Base-by-base conservation (phyloP, 2,329 filamentous ascomycete genomes). In the Talaromyces sp. region DNA sequence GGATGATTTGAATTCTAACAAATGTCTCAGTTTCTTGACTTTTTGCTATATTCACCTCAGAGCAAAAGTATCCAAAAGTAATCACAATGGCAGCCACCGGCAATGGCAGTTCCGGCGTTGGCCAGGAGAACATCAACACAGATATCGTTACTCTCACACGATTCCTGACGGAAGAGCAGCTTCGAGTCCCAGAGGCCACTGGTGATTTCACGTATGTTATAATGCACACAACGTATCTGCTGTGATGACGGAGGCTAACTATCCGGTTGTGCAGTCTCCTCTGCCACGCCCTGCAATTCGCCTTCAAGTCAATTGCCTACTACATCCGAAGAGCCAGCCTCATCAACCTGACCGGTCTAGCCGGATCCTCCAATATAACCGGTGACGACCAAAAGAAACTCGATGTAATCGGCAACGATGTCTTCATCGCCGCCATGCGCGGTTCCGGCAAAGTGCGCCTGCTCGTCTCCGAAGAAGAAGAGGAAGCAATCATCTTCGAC, bases 371-470 rank as follows among this genome's bases (percentile, higher is more conserved):
- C 70, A 99, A 99, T 82, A 92, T 86, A 62, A 98, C 95, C 3
- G 95, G 95, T 70, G 95, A 99, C 79, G 95, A 98, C 78, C 95
- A 99, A 80, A 99, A 99, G 88, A 99, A 99, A 84, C 91, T 99
- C 68, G 95, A 99, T 78, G 94, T 99, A 66, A 98, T 99, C 76
- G 94, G 93, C 78, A 98, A 99, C 78, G 95, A 99, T 78, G 86
- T 99, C 73, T 99, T 99, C 83, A 91, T 99, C 75, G 89, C 92
- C 67, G 91, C 93, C 69, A 98, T 99, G 95, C 88, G 87, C 71
- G 94, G 92, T 62, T 97, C 91, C 33, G 93, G 92, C 73, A 93
- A 93, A 79, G 95, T 93, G 77, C 89, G 92, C 61, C 83, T 98
- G 66, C 84, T 99, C 41, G 93, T 99, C n/a, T 99, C 95, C 0